Base-by-base conservation (phyloP, 768 basidiomycete genomes). In the Pluteus cervinus region DNA sequence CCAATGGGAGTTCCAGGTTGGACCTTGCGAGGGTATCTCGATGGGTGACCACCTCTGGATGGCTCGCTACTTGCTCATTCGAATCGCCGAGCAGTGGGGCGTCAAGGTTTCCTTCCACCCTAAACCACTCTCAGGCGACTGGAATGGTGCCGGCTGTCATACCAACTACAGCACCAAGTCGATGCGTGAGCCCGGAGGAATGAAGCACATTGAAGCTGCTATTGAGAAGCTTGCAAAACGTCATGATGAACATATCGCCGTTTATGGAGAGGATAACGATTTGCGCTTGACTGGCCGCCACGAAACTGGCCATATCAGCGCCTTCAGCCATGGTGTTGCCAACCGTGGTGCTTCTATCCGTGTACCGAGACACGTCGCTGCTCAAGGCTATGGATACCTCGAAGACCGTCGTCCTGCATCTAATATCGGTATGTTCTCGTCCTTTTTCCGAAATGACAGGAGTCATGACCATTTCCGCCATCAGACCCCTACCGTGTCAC, bases 11-110 rank as follows among this genome's bases (percentile, higher is more conserved):
- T 99, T 94, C 86, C 96, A 99, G 65, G 91, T 99, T 50, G 94
- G 96, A 37, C 96, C 96, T 21, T 98, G 94, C 54, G 86, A 88
- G 60, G 96, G 96, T 38, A 97, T 98, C 61, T 73, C 84, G 42
- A 94, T 98, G 91, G 96, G 96, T 50, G 96, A 99, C 63, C 94
- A 99, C 66, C 82, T 99, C 52, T 96, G 92, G 91, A 91, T 98
- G 79, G 90, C 96, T 24, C 88, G 96, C 50, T 99, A 85, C 73
- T 85, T 99, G 50, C 82, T 98, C 52, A 62, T 90, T 57, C 87
- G 96, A 50, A 83, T 96, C 50, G 92, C 94, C 48, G 96, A 98
- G 66, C 92, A 97, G 66, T 96, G 92, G 91, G 86, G 81, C 45
- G 62, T 92, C 67, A 93, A 91, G 63, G 93, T 97, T 46, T 96